Conservation (phyloP, 2,329 filamentous ascomycete species). For the Falciphora oryzae region DNA sequence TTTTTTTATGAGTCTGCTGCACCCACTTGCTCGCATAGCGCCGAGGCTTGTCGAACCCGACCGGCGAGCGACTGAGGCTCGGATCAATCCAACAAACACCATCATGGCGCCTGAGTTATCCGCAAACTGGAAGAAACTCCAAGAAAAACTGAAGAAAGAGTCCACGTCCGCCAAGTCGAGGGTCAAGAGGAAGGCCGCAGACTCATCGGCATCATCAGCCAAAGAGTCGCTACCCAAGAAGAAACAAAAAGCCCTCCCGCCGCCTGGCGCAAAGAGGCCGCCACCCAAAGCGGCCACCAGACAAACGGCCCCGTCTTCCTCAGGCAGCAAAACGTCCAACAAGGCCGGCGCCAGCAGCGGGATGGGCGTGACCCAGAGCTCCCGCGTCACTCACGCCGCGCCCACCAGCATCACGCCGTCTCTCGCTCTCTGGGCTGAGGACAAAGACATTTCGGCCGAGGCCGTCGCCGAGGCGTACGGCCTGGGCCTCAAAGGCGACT, state of each 20-base stretch:
- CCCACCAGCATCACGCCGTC: constrained; percentile 42
- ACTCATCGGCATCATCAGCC: constrained; percentile 24
- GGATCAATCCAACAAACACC: constrained; percentile 3
- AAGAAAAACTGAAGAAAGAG: constrained; percentile 52
- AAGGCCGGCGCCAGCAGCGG: not conserved
- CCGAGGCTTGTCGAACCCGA: too few species aligned
- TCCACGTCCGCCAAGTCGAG: constrained; percentile 28
- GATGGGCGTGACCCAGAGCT: constrained; percentile 55
- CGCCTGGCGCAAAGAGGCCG: not conserved
- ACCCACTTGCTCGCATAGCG: not conserved
- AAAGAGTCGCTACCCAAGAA: constrained; percentile 24
- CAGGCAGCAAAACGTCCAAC: not conserved
- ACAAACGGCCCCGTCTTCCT: constrained; percentile 10
- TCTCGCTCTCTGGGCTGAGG: constrained; percentile 53
- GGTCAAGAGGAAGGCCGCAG: constrained; percentile 28
- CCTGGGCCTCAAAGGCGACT: constrained; percentile 43
- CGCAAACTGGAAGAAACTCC: constrained; percentile 75
- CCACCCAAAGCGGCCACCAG: constrained; percentile 15
- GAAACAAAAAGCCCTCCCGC: constrained; percentile 15
- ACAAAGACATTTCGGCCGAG: constrained; percentile 55
- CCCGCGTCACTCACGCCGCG: constrained; percentile 31
- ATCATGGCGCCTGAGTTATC: constrained; percentile 46
- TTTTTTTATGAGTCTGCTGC: not conserved
- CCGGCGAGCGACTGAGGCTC: not conserved
- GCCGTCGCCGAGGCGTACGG: constrained; percentile 58